Evolutionary conservation across 1,139 yeast genomes (phyloP).

Genomic region (Nadsonia starkeyi-henricii): DNA sequence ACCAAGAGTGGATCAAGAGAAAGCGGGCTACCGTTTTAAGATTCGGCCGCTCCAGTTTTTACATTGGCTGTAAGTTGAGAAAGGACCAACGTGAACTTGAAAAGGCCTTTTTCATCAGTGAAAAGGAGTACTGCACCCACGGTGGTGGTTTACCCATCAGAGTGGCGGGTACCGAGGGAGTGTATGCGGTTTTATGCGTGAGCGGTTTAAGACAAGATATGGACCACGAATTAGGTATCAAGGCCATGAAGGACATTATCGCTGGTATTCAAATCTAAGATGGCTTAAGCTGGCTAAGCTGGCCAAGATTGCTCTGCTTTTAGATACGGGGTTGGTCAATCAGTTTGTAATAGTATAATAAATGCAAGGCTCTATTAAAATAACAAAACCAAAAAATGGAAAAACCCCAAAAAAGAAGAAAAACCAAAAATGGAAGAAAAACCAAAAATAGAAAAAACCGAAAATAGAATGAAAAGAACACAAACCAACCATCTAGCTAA

Average conservation of each 20-base stretch:
- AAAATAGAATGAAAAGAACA: no score
- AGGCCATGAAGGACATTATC: not conserved
- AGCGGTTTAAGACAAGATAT: slow-evolving; percentile 35
- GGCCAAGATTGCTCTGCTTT: no score
- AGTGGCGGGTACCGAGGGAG: slow-evolving; percentile 30
- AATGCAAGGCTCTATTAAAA: no score
- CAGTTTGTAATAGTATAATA: no score
- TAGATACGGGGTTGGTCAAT: no score
- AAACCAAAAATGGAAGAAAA: no score
- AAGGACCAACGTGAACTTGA: slow-evolving; percentile 16
- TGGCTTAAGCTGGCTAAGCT: no score
- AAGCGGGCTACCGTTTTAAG: slow-evolving; percentile 39
- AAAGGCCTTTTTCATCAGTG: slow-evolving; percentile 30
- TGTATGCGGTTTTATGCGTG: slow-evolving; percentile 43
- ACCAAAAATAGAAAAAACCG: no score
- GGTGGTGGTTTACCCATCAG: slow-evolving; percentile 52
- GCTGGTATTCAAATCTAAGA: not conserved
- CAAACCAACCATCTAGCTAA: no score
- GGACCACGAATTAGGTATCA: slow-evolving; percentile 14
- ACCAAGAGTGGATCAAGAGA: slow-evolving; percentile 46
- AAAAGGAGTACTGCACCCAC: slow-evolving; percentile 40
- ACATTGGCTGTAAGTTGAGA: slow-evolving; percentile 34
- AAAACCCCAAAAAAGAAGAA: no score
- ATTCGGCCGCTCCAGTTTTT: slow-evolving; percentile 40
- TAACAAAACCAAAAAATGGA: no score